Evolutionary conservation across 352 stramenopile genomes (phyloP).

Genomic region (Globisporangium viniferum): DNA sequence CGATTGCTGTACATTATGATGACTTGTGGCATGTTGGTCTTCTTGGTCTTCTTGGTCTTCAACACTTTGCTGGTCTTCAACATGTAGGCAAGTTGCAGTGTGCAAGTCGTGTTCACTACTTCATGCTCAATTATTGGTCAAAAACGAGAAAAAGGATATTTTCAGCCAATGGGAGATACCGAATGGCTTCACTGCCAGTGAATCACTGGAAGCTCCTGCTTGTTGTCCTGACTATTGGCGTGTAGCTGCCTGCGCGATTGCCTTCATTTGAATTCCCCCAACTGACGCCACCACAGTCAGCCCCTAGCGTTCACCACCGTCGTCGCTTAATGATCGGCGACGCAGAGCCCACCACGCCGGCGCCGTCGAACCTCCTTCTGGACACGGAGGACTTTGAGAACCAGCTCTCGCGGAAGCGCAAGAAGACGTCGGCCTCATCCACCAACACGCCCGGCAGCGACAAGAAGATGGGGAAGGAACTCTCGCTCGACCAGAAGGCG

Average conservation of each 20-base stretch:
- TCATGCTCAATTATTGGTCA: not conserved
- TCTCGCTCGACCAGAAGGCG: conserved; percentile 65
- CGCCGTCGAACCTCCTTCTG: not conserved
- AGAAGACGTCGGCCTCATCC: not conserved
- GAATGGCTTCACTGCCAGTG: not conserved
- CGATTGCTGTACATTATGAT: not conserved
- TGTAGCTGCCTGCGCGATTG: not conserved
- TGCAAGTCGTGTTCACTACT: not conserved
- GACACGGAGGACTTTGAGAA: not conserved
- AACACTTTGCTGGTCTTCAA: not conserved
- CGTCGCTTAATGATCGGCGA: conserved; percentile 11
- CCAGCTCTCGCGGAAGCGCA: conserved; percentile 7
- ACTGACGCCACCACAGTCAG: conserved; percentile 31
- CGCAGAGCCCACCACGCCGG: conserved; percentile 14
- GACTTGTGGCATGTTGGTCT: not conserved
- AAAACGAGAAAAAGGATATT: not conserved
- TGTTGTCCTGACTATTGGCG: not conserved
- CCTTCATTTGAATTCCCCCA: conserved; percentile 18
- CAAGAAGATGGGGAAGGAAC: conserved; percentile 48
- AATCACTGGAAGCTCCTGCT: no score
- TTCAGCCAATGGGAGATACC: not conserved
- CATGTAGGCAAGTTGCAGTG: not conserved
- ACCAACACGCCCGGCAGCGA: not conserved
- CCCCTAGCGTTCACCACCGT: conserved; percentile 16
- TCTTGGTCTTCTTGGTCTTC: not conserved